These are phyloP conservation scores for Diddensiella santjacobensis DNA, from an alignment of 805 yeast genomes.

Conservation along the genomic window DNA sequence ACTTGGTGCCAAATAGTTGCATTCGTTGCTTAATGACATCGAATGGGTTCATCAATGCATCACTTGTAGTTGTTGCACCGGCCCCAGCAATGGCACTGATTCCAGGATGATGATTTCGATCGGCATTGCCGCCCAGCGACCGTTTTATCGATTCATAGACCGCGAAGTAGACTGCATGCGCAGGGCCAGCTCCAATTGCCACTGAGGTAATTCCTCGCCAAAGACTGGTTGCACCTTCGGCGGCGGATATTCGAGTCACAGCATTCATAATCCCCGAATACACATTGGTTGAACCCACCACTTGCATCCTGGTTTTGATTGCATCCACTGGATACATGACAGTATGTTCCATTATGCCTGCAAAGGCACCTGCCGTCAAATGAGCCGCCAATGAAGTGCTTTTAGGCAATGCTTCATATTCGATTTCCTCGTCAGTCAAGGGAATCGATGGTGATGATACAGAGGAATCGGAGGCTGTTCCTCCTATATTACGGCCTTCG, in stretches of 20 bases:
- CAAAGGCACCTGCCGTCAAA: constrained; percentile 90
- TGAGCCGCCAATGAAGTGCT: constrained; percentile 80
- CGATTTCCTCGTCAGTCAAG: constrained; percentile 33
- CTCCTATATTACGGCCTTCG: background rate
- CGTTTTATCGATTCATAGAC: constrained; percentile 83
- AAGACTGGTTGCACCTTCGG: constrained; percentile 82
- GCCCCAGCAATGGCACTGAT: constrained; percentile 87
- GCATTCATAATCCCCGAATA: constrained; percentile 54
- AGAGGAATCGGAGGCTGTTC: background rate
- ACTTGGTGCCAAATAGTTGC: constrained; percentile 49
- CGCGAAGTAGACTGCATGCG: constrained; percentile 95
- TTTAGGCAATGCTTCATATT: constrained; percentile 88
- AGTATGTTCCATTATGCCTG: constrained; percentile 98
- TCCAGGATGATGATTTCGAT: constrained; percentile 61
- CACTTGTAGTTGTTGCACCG: constrained; percentile 87
- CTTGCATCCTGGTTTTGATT: constrained; percentile 94
- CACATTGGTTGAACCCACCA: constrained; percentile 33
- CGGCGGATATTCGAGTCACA: constrained; percentile 69
- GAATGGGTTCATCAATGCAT: constrained; percentile 96
- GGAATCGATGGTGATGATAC: background rate
- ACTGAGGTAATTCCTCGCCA: constrained; percentile 95
- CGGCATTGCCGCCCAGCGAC: constrained; percentile 44
- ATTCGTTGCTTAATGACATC: constrained; percentile 93
- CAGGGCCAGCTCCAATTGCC: constrained; percentile 97
- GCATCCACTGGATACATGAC: constrained; percentile 96